phyloP scores from a whole-genome alignment of 306 rosid genomes.

The Coriaria nepalensis region DNA sequence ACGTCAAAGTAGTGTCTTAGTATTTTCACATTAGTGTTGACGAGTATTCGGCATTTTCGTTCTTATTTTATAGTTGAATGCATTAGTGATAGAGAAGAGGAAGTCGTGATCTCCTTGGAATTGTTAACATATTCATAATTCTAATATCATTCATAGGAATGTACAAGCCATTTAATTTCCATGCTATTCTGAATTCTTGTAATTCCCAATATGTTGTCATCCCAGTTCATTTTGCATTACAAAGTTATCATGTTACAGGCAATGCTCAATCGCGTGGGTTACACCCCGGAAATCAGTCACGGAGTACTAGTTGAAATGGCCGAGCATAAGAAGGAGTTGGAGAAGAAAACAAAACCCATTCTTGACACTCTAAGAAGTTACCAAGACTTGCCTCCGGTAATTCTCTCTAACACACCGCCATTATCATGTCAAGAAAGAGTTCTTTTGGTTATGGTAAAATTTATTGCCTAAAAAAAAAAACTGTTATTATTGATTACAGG shows the following conservation, averaged over 20 bases:
- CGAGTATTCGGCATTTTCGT: no score
- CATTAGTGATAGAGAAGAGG: no score
- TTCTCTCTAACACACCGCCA: background rate
- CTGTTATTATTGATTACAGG: conserved; percentile 31
- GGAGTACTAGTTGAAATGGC: conserved; percentile 75
- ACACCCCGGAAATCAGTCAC: conserved; percentile 79
- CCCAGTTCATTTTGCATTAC: background rate
- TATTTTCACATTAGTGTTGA: no score
- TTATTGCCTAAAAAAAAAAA: conserved; percentile 2
- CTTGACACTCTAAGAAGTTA: conserved; percentile 80
- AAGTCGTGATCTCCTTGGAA: no score
- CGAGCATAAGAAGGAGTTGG: conserved; percentile 80
- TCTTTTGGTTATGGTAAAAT: background rate
- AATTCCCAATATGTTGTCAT: background rate
- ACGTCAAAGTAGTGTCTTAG: no score
- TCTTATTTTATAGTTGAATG: no score
- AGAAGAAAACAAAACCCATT: conserved; percentile 90
- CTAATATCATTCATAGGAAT: no score
- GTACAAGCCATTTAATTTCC: no score
- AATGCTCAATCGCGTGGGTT: conserved; percentile 66
- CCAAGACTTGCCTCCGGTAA: conserved; percentile 91
- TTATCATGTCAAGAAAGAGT: background rate
- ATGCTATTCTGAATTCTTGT: no score
- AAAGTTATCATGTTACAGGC: conserved; percentile 64
- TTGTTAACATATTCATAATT: no score